Conservation (phyloP, 106 monocot species). For the Platanthera guangdongensis region DNA sequence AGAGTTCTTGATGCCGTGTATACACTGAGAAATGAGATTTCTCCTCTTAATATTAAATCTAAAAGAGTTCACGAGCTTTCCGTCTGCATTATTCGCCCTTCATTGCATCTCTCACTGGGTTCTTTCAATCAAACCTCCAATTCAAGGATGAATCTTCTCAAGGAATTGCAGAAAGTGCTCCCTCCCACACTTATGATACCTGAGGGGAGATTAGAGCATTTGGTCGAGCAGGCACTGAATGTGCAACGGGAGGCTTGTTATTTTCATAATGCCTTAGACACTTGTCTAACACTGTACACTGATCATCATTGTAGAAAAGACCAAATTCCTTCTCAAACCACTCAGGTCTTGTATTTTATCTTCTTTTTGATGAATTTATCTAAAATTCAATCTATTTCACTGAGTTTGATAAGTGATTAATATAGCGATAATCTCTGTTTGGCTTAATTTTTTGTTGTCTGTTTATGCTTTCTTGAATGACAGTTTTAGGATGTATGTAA, state of each 20-base stretch:
- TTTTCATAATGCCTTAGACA: conserved; percentile 56
- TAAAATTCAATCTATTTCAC: background rate
- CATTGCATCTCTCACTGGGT: conserved; percentile 26
- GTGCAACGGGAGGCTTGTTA: conserved; percentile 51
- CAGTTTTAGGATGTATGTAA: background rate
- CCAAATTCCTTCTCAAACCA: conserved; percentile 48
- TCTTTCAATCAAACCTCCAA: conserved; percentile 17
- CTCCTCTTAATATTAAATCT: conserved; percentile 46
- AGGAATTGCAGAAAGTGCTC: conserved; percentile 52
- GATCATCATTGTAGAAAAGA: conserved; percentile 72
- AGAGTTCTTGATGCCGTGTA: conserved; percentile 40
- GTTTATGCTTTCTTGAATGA: background rate
- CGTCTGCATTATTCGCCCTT: conserved; percentile 32
- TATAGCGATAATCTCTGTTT: background rate
- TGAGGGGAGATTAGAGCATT: conserved; percentile 53
- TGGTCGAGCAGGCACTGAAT: conserved; percentile 60
- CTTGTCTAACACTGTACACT: conserved; percentile 42
- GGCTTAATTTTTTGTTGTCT: background rate
- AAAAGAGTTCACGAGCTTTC: conserved; percentile 51
- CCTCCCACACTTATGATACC: conserved; percentile 57
- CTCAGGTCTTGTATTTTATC: conserved; percentile 32
- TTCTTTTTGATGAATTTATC: background rate
- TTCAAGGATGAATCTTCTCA: conserved; percentile 42
- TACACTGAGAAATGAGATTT: conserved; percentile 50
- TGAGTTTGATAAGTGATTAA: background rate